Conservation (phyloP, 129 eudicot species). For the Apium graveolens region DNA sequence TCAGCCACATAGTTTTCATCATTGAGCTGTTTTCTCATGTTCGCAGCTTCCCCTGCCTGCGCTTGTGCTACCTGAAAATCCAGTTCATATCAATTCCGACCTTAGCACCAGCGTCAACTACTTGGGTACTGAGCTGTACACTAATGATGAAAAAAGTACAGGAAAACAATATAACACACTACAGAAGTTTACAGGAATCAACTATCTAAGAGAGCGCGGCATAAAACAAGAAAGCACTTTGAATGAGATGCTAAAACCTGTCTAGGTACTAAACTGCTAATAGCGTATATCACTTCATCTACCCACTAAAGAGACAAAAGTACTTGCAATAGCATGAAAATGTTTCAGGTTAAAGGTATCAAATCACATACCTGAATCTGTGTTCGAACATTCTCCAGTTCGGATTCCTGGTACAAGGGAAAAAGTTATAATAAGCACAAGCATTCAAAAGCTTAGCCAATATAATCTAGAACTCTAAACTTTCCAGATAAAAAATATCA, state of each 20-base stretch:
- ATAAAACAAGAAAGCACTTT: background rate
- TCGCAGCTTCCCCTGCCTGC: constrained; percentile 54
- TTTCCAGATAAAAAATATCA: background rate
- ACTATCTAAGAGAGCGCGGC: background rate
- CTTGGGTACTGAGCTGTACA: background rate
- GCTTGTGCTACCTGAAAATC: constrained; percentile 80
- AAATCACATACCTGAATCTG: constrained; percentile 75
- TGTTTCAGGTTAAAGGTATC: background rate
- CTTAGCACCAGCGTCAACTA: background rate
- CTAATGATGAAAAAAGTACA: background rate
- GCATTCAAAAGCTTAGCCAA: constrained; percentile 2
- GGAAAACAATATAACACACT: background rate
- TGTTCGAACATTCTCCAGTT: constrained; percentile 85
- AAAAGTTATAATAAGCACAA: constrained; percentile 7
- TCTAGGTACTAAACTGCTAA: background rate
- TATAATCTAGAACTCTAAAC: background rate
- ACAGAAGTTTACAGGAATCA: background rate
- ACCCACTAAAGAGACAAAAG: background rate
- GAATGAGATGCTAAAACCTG: background rate
- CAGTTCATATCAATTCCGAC: background rate
- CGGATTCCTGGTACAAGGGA: constrained; percentile 57
- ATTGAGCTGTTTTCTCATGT: constrained; percentile 46
- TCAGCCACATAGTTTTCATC: constrained; percentile 57
- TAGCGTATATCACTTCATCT: background rate
- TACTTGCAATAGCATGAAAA: background rate